Evolutionary conservation across 2,329 filamentous ascomycete species (phyloP).

Genomic region (Colletotrichum musae): DNA sequence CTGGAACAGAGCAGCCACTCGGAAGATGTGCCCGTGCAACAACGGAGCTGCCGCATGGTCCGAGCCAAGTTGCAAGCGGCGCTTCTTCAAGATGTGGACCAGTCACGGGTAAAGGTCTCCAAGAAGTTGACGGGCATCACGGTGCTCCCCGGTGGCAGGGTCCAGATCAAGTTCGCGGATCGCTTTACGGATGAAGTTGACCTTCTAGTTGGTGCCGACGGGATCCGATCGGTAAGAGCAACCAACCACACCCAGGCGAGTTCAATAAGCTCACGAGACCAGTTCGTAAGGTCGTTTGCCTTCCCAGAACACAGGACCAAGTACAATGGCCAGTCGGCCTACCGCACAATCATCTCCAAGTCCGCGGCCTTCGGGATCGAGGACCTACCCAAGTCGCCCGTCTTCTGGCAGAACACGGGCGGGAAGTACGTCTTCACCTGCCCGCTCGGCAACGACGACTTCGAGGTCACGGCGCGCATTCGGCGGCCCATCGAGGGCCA

Average conservation of each 20-base stretch:
- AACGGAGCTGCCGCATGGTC: conserved; percentile 47
- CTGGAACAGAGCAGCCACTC: conserved; percentile 44
- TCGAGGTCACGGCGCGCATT: conserved; percentile 51
- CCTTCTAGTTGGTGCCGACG: conserved; percentile 66
- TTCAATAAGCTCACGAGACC: neutral
- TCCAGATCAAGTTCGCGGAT: conserved; percentile 62
- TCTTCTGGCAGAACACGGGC: conserved; percentile 51
- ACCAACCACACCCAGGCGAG: neutral
- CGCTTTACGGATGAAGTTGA: conserved; percentile 56
- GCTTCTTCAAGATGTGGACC: conserved; percentile 61
- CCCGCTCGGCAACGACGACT: conserved; percentile 51
- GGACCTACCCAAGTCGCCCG: conserved; percentile 47
- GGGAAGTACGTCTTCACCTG: conserved; percentile 52
- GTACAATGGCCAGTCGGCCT: conserved; percentile 57
- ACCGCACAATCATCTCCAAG: conserved; percentile 50
- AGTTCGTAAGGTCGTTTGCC: conserved; percentile 58
- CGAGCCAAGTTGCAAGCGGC: conserved; percentile 62
- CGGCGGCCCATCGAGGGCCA: conserved; percentile 44
- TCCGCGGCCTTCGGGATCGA: conserved; percentile 46
- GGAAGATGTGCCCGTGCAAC: conserved; percentile 45
- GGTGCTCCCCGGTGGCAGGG: conserved; percentile 52
- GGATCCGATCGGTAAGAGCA: conserved; percentile 64
- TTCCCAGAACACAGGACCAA: conserved; percentile 59
- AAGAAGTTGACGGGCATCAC: conserved; percentile 59
- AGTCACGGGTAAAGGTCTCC: conserved; percentile 58